phyloP scores from a whole-genome alignment of 225 moss, liverwort and hornwort species.

The Pseudisothecium myosuroides region DNA sequence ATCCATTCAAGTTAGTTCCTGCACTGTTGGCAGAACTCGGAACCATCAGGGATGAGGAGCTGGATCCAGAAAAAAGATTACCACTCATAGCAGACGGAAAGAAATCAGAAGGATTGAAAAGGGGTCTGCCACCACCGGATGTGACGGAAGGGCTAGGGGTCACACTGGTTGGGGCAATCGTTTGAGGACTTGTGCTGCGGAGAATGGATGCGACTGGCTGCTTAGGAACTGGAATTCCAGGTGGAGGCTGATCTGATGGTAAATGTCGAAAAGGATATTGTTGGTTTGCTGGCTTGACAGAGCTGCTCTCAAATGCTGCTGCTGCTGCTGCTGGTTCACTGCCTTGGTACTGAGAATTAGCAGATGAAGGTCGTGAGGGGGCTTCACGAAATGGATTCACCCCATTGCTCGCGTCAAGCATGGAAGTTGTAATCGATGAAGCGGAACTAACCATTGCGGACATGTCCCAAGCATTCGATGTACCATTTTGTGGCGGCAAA shows the following conservation, averaged over 20 bases:
- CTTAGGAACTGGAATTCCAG: conserved; percentile 25
- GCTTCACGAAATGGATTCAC: conserved; percentile 10
- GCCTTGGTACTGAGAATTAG: conserved; percentile 12
- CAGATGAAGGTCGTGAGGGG: background rate
- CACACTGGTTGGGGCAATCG: background rate
- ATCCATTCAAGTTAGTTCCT: background rate
- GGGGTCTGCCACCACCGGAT: conserved; percentile 8
- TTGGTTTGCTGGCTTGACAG: background rate
- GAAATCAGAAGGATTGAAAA: conserved; percentile 34
- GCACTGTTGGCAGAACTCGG: background rate
- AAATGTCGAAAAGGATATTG: conserved; percentile 12
- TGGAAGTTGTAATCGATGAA: background rate
- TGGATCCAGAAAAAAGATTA: background rate
- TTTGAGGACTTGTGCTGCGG: conserved; percentile 7
- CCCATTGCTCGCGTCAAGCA: background rate
- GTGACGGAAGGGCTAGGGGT: background rate
- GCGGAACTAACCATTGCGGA: background rate
- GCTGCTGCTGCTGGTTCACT: background rate
- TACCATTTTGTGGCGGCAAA: conserved; percentile 9
- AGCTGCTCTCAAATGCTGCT: conserved; percentile 1
- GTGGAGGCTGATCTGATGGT: conserved; percentile 20
- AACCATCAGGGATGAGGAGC: background rate
- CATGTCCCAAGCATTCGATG: conserved; percentile 3
- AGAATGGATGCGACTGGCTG: background rate
- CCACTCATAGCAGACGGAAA: conserved; percentile 24